Base-by-base conservation (phyloP, 1,139 yeast genomes). In the Torulaspora pretoriensis region DNA sequence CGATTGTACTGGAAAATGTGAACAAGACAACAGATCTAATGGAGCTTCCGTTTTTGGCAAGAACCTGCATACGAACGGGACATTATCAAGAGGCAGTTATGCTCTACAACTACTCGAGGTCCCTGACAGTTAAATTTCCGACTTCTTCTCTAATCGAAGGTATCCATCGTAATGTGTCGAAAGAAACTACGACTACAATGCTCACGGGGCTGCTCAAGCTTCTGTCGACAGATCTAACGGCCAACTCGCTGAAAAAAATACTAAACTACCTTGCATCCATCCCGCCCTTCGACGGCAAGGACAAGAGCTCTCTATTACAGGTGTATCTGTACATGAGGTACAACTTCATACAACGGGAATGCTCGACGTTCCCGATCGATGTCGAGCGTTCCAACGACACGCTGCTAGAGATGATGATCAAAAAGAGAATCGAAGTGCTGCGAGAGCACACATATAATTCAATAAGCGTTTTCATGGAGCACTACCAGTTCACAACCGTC, bases 11-110 rank as follows among this genome's bases (percentile, higher is more conserved):
- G 36, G 72, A 77, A 30, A 82, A 84, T 53, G 75, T 88, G 53
- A 92, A 83, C 50, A 76, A 81, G 24, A 73, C 89, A 8, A 77
- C 85, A 50, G 96, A 87, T 56, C 74, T 89, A 8, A 70, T 90
- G 50, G 96, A 88, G 59, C 69, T 92, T 26, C 97, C 97, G 0
- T 75, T 94, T 2, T 65, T 90, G 42, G 81, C 94, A 33, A 75
- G 80, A 44, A 79, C 90, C n/a, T 87, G 97, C 64, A 87, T 89
- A 5, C 72, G 79, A 42, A 84, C 85, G 43, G 96, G 96, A 0
- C 86, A 86, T 60, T 92, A 89, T 61, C 86, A 89, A 33, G 96
- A 89, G 57, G 89, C 96, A 5, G 74, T 90, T 19, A 52, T 63
- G 59, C 47, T 64, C 4, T 63, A 60, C 13, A 75, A 83, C 35